Percentiles rank a stretch among this genome's conserved stretches.
Conservation (phyloP, 129 eudicot species). For the Heracleum sosnowskyi region DNA sequence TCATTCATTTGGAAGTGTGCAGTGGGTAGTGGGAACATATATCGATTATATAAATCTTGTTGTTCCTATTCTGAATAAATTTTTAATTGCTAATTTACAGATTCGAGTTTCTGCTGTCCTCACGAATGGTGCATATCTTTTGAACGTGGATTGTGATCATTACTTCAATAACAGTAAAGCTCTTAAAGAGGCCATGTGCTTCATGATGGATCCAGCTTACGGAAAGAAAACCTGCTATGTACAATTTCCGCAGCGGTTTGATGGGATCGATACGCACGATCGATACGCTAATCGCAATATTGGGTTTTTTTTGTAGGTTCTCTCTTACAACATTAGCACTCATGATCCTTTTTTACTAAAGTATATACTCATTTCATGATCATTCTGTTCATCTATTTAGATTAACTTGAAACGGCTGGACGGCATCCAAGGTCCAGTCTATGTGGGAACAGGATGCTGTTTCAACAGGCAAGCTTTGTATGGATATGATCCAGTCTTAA, state of each 20-base stretch:
- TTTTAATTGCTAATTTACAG: conserved; percentile 26
- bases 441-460: conserved; percentile 93
- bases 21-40: background rate
- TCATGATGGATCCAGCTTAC: conserved; percentile 74
- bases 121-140: conserved; percentile 74
- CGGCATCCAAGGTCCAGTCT: conserved; percentile 90
- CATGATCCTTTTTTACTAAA: background rate
- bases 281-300: conserved; percentile 84
- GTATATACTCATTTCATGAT: background rate
- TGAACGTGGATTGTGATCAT: conserved; percentile 90
- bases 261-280: conserved; percentile 82
- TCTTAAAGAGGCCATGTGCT: conserved; percentile 88
- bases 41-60: background rate
- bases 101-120: conserved; percentile 84
- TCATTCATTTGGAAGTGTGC: background rate
- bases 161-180: conserved; percentile 85
- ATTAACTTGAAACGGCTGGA: conserved; percentile 87
- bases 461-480: conserved; percentile 82
- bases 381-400: conserved; percentile 23
- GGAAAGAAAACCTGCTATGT: conserved; percentile 79
- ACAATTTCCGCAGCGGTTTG: conserved; percentile 81
- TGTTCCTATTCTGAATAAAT: too few relatives aligned
- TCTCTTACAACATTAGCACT: background rate
- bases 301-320: conserved; percentile 64
- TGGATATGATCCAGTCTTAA: conserved; percentile 76